Percentiles rank a stretch among this genome's conserved stretches.
phyloP scores from a whole-genome alignment of 495 filamentous ascomycete species.

The Articulospora tetracladia region DNA sequence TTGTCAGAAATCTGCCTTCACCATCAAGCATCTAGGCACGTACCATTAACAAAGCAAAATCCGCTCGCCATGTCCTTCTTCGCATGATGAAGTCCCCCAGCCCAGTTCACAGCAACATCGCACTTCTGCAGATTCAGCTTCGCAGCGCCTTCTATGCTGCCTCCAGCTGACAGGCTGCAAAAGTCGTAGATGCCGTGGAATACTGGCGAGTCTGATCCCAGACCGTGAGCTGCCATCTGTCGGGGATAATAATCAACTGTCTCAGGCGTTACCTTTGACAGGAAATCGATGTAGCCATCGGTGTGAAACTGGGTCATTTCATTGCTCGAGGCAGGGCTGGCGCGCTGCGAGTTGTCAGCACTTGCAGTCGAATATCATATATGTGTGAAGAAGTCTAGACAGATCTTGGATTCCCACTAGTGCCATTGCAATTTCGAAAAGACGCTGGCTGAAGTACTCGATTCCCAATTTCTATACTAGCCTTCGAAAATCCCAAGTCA shows the following conservation, averaged over 20 bases:
- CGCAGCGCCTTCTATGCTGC: slow-evolving; percentile 95
- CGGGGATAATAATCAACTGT: slow-evolving; percentile 87
- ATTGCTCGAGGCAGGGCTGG: slow-evolving; percentile 86
- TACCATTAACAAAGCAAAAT: slow-evolving; percentile 97
- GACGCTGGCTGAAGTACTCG: no score
- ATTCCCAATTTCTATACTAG: no score
- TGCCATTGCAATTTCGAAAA: no score
- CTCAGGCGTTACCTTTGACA: slow-evolving; percentile 91
- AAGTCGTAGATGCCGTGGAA: slow-evolving; percentile 97
- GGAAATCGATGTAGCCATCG: slow-evolving; percentile 95
- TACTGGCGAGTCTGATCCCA: slow-evolving; percentile 93
- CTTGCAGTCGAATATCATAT: no score
- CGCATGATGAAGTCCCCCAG: slow-evolving; percentile 91
- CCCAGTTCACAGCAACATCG: slow-evolving; percentile 96
- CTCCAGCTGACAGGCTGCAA: slow-evolving; percentile 92
- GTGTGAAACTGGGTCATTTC: slow-evolving; percentile 99
- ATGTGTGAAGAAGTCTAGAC: no score
- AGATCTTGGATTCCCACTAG: no score
- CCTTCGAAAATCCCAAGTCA: no score
- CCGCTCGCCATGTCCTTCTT: slow-evolving; percentile 94
- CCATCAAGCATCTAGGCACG: slow-evolving; percentile 11
- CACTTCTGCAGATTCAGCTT: slow-evolving; percentile 85
- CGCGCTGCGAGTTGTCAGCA: slow-evolving; percentile 55
- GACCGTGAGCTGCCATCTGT: slow-evolving; percentile 91
- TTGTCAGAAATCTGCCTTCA: slow-evolving; percentile 1